Evolutionary conservation across 2,329 filamentous ascomycete species (phyloP).

Genomic region (Fonsecaea multimorphosa): DNA sequence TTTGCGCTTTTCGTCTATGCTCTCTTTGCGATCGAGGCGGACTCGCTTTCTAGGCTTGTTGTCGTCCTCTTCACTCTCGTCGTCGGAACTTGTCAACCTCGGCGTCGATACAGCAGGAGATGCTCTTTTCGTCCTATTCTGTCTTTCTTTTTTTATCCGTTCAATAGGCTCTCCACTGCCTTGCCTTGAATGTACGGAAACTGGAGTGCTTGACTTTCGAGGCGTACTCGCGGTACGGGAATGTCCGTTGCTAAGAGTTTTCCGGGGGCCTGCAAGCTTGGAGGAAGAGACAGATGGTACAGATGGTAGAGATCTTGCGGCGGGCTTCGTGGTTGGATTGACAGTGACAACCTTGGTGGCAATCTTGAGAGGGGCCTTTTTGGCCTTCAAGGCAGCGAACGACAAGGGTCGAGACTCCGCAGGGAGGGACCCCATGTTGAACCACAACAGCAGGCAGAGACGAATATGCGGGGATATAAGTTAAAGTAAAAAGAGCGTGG

Average conservation of each 20-base stretch:
- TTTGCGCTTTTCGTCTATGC: constrained; percentile 52
- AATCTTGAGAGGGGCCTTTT: constrained; percentile 34
- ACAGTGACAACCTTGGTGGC: constrained; percentile 35
- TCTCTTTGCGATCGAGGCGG: constrained; percentile 49
- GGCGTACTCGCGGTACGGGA: constrained; percentile 21
- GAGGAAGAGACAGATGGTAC: constrained; percentile 1
- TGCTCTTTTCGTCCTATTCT: constrained; percentile 31
- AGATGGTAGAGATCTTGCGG: constrained; percentile 3
- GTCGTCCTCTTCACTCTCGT: constrained; percentile 42
- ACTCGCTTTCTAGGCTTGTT: constrained; percentile 47
- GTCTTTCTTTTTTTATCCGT: constrained; percentile 33
- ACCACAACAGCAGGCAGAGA: neutral
- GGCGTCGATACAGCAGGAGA: constrained; percentile 39
- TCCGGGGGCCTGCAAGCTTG: constrained; percentile 3
- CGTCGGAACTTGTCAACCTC: constrained; percentile 40
- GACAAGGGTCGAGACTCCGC: constrained; percentile 33
- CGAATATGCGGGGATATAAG: neutral
- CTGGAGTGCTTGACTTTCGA: constrained; percentile 36
- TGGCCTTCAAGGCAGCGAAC: constrained; percentile 33
- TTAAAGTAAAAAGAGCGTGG: constrained; percentile 1
- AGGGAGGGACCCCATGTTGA: constrained; percentile 28
- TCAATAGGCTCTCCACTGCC: constrained; percentile 36
- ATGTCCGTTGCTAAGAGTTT: constrained; percentile 24
- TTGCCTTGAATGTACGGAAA: constrained; percentile 33
- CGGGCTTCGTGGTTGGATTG: constrained; percentile 15